Base-by-base conservation (phyloP, 257 asterid species). In the Salvia hispanica region DNA sequence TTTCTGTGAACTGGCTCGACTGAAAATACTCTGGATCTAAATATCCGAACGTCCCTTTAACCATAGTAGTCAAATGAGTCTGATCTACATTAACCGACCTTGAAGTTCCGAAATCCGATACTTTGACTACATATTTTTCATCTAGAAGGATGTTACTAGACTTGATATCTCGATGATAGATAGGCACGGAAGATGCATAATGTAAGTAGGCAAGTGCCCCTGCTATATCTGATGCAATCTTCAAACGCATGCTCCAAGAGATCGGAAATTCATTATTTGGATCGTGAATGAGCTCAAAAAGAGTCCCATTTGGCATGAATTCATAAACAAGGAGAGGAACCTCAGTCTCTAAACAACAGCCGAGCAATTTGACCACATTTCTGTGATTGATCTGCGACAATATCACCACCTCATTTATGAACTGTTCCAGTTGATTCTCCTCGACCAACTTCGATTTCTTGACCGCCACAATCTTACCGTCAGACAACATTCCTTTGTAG, bases 121-220 rank as follows among this genome's bases (percentile, higher is more conserved):
- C 62, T 9, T 73, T 73, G 25, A 60, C 73, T 2, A 25, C 57
- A 7, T 25, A 25, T 25, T 25, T 25, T 25, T 25, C 31, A 25
- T 25, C 31, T 25, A 25, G 31, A 2, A 25, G 72, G 31, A 75
- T 57, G 6, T 75, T 75, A 3, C 64, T 64, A 0, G 79, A 75
- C 42, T 75, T 70, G 21, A 75, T 52, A 31, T 69, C 76, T 12
- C 66, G 7, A 18, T 51, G 57, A 51, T 51, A 51, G 33, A 51
- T 51, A 16, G 56, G 33, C 31, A 51, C 3, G 12, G 56, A 51
- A 7, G 31, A 51, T 51, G 56, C 56, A 16, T 9, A 15, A 55
- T 72, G 77, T 3, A 72, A 21, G 31, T 72, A 65, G 12, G 72
- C 44, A 7, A 72, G 14, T 7, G 77, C 60, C 72, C n/a, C 60